Base-by-base conservation (phyloP, 495 filamentous ascomycete species). In the Corynascus novoguineensis region DNA sequence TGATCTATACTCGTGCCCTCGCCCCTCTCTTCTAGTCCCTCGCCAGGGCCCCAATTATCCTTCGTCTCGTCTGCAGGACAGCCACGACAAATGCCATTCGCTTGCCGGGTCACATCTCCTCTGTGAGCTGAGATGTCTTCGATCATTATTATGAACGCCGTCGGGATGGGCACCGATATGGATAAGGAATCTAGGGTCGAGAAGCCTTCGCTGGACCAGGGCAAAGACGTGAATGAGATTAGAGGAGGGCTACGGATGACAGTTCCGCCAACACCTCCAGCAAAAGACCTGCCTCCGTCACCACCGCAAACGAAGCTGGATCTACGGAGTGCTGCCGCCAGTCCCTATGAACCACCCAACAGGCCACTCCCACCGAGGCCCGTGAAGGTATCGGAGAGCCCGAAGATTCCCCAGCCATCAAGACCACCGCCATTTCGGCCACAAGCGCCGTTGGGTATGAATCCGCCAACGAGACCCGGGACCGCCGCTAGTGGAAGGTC, bases 61-160 rank as follows among this genome's bases (percentile, higher is more conserved):
- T 31, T 47, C 61, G 59, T 59, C 53, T 58, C 47, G 61, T 59
- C 68, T 70, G 66, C 66, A 62, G 68, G 64, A 55, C 69, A 67
- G 65, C 63, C 60, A 63, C 60, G 63, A 69, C 59, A 38, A 48
- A 61, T 55, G 60, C 62, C 50, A 52, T 47, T 63, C 57, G 37
- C 60, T 64, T 50, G 40, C 29, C 31, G 35, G 27, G 37, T 41
- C 25, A 38, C 35, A 49, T 49, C 32, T 53, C 54, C 51, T 50
- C 53, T 48, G 55, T 31, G 58, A 53, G 37, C 53, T 47, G 61
- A 59, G 56, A 56, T 62, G 49, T 40, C 19, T 35, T 29, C 38
- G 14, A 11, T 60, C 58, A 44, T 53, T 49, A 55, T 54, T 7
- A 48, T 27, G 59, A 37, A 29, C 50, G 21, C 50, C 40, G 64